Percentiles rank a stretch among this genome's conserved stretches.
phyloP scores from a whole-genome alignment of 768 basidiomycete species.

The Lactifluus pinguis region DNA sequence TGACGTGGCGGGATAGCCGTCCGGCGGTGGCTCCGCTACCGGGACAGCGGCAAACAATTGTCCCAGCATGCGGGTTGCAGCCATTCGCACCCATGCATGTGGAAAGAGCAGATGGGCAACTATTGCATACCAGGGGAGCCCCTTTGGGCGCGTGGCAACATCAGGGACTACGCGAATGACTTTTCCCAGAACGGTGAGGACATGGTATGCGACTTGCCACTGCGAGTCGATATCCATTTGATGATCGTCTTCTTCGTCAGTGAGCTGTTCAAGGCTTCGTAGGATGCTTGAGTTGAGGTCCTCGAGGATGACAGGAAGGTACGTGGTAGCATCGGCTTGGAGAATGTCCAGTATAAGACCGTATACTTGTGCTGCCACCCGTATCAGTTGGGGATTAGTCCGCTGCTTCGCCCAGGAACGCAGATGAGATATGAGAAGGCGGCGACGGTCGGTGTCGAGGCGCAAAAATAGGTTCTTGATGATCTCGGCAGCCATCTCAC shows the following conservation, averaged over 20 bases:
- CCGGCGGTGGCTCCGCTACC: constrained; percentile 29
- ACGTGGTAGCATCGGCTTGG: constrained; percentile 36
- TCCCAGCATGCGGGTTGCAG: constrained; percentile 69
- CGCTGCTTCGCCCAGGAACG: constrained; percentile 70
- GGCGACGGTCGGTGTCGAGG: constrained; percentile 50
- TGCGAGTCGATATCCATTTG: constrained; percentile 50
- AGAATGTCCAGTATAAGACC: constrained; percentile 71
- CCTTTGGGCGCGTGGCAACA: constrained; percentile 34
- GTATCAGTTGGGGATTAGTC: constrained; percentile 49
- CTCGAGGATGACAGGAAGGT: constrained; percentile 42
- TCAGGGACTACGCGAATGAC: constrained; percentile 49
- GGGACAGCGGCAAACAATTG: constrained; percentile 51
- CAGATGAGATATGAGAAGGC: constrained; percentile 55
- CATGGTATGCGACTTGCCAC: constrained; percentile 82
- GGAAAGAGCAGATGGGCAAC: constrained; percentile 70
- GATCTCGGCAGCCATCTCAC: constrained; percentile 79
- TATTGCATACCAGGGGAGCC: constrained; percentile 55
- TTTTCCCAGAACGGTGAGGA: constrained; percentile 58
- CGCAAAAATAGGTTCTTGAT: constrained; percentile 68
- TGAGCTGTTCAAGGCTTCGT: constrained; percentile 34
- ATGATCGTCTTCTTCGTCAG: constrained; percentile 36
- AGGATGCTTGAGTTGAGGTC: constrained; percentile 46
- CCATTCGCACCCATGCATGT: constrained; percentile 89
- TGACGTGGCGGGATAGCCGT: constrained; percentile 16
- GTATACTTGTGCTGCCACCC: constrained; percentile 75